Evolutionary conservation across 306 rosid genomes (phyloP).

Genomic region (Cucurbita pepo): DNA sequence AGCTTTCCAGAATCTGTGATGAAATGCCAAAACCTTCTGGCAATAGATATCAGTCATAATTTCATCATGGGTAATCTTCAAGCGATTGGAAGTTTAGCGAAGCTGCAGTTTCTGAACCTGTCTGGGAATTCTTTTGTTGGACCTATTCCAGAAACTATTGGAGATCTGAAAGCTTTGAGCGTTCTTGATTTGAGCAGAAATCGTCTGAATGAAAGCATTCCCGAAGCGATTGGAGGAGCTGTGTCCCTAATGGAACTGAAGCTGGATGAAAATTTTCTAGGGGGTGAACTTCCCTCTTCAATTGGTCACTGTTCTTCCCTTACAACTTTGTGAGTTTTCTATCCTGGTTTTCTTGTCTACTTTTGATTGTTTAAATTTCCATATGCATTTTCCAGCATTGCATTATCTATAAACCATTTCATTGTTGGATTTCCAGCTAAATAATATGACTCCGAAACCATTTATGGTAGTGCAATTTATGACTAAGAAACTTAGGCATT

Average conservation of each 20-base stretch:
- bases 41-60: constrained; percentile 48
- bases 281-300: constrained; percentile 51
- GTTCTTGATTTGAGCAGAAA: constrained; percentile 63
- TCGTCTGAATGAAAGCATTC: constrained; percentile 53
- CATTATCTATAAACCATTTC: background rate
- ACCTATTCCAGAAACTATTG: constrained; percentile 42
- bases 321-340: constrained; percentile 52
- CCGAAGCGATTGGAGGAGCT: constrained; percentile 58
- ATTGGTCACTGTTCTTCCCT: constrained; percentile 56
- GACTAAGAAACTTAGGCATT: background rate
- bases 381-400: background rate
- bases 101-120: constrained; percentile 47
- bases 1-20: constrained; percentile 59
- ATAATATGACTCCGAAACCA: too few relatives aligned
- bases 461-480: too few relatives aligned
- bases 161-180: constrained; percentile 34
- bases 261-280: constrained; percentile 46
- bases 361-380: background rate
- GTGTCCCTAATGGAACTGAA: constrained; percentile 46
- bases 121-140: constrained; percentile 54
- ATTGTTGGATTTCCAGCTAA: too few relatives aligned
- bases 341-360: constrained; percentile 1
- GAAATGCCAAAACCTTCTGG: constrained; percentile 43
- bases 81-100: constrained; percentile 30
- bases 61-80: constrained; percentile 21